These are phyloP conservation scores for Orbilia javanica DNA, from an alignment of 2,329 filamentous ascomycete genomes.

Conservation along the genomic window DNA sequence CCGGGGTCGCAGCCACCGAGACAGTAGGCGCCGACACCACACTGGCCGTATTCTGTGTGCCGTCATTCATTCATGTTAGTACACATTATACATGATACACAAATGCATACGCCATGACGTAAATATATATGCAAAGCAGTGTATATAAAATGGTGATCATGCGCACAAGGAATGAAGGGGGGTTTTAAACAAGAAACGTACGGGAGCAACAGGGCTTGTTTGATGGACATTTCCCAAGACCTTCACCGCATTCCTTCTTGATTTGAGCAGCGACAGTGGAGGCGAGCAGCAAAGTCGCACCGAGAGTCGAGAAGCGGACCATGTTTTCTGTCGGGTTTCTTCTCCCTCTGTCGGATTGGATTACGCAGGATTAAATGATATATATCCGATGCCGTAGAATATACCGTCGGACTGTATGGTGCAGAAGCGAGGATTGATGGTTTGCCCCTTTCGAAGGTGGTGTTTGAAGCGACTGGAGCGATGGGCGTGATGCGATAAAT, in stretches of 20 bases:
- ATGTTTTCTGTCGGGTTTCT: conserved; percentile 23
- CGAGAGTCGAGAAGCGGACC: conserved; percentile 48
- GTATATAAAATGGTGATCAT: conserved; percentile 17
- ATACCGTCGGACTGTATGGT: not conserved
- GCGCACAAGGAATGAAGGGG: conserved; percentile 5
- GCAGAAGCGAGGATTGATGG: not conserved
- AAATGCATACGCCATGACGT: no score
- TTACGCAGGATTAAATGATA: no score
- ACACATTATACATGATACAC: no score
- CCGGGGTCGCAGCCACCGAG: conserved; percentile 93
- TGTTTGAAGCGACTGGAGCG: not conserved
- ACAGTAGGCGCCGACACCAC: conserved; percentile 91
- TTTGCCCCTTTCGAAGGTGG: conserved; percentile 43
- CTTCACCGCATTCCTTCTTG: conserved; percentile 65
- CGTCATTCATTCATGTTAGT: no score
- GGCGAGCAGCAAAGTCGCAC: conserved; percentile 37
- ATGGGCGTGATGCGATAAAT: not conserved
- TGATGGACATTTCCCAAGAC: conserved; percentile 75
- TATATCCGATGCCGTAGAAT: no score
- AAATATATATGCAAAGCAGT: not conserved
- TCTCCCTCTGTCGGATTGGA: no score
- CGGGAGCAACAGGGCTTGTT: conserved; percentile 82
- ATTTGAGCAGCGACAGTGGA: conserved; percentile 38
- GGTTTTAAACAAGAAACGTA: conserved; percentile 68
- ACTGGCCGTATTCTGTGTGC: conserved; percentile 84